Base-by-base conservation (phyloP, 169 alveolate species). In the Ichthyophthirius multifiliis region DNA sequence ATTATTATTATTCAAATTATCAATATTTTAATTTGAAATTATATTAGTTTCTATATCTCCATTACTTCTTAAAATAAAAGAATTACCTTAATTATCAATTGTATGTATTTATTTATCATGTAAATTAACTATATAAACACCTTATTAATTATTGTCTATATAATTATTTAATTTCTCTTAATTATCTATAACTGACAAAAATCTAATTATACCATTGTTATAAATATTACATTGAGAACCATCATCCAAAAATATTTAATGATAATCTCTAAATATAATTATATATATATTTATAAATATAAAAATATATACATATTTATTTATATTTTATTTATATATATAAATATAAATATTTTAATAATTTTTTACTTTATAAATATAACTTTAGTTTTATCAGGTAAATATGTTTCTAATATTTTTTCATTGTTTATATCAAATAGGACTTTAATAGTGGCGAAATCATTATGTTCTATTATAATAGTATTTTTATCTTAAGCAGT, bases 21-120 rank as follows among this genome's bases (percentile, higher is more conserved):
- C n/a, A n/a, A n/a, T n/a, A n/a, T n/a, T n/a, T n/a, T n/a, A n/a
- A n/a, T n/a, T 95, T 93, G 88, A 89, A 84, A n/a, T n/a, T n/a
- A 92, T 76, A 65, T 87, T 89, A 63, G 90, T 89, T 43, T 86
- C 87, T 10, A 87, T 82, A 65, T 89, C 93, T 1, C 96, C 96
- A 73, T 89, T 86, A 2, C 93, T 79, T 75, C 77, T 86, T 34
- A 86, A 84, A 3, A 83, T 92, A 75, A 93, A 93, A 1, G 85
- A 77, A 74, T 94, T 94, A 18, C 95, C 94, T 83, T 94, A 96
- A 13, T 92, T 92, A 83, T 94, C 97, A 47, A 85, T 83, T 32
- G 96, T 94, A 90, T 92, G 85, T 7, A 94, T 34, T 65, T 81
- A 83, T 23, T 95, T 95, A 13, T 83, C 73, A 15, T 82, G 74